phyloP scores from a whole-genome alignment of 78 protist genomes.

The Paratrimastix pyriformis region DNA sequence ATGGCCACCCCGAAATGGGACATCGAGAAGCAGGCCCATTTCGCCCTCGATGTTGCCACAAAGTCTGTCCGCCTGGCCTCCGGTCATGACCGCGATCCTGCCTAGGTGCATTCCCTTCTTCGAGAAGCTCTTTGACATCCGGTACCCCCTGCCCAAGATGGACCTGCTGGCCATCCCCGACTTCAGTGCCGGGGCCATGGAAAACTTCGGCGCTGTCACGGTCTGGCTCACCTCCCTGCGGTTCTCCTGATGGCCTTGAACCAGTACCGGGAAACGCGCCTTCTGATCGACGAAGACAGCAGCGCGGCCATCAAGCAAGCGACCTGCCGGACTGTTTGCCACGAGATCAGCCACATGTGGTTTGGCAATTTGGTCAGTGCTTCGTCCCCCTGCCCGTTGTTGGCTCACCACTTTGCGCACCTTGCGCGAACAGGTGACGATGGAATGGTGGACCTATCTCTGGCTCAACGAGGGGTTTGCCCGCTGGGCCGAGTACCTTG shows the following conservation, averaged over 20 bases:
- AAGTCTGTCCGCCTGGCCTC: too few relatives aligned
- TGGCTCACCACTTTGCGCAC: too few relatives aligned
- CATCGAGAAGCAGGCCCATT: too few relatives aligned
- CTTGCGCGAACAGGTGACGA: background rate
- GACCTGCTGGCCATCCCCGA: conserved; percentile 17
- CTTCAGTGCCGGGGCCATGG: conserved; percentile 31
- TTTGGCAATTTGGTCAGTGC: background rate
- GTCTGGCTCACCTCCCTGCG: too few relatives aligned
- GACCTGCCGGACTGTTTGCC: conserved; percentile 6
- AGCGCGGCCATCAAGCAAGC: background rate
- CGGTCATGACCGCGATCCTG: too few relatives aligned
- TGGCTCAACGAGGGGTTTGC: conserved; percentile 53
- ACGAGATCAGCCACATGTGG: conserved; percentile 25
- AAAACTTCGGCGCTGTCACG: conserved; percentile 27
- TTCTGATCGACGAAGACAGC: conserved; percentile 39
- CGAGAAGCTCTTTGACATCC: background rate
- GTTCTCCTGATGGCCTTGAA: too few relatives aligned
- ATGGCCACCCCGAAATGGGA: conserved; percentile 5
- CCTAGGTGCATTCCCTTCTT: too few relatives aligned
- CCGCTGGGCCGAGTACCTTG: conserved; percentile 42
- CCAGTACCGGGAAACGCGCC: conserved; percentile 56
- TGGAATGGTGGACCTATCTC: background rate
- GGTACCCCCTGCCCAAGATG: conserved; percentile 22
- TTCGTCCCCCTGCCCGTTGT: too few relatives aligned
- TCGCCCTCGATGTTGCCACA: conserved; percentile 14